Evolutionary conservation across 2,329 filamentous ascomycete genomes (phyloP).

Genomic region (Paecilomyces variotii): DNA sequence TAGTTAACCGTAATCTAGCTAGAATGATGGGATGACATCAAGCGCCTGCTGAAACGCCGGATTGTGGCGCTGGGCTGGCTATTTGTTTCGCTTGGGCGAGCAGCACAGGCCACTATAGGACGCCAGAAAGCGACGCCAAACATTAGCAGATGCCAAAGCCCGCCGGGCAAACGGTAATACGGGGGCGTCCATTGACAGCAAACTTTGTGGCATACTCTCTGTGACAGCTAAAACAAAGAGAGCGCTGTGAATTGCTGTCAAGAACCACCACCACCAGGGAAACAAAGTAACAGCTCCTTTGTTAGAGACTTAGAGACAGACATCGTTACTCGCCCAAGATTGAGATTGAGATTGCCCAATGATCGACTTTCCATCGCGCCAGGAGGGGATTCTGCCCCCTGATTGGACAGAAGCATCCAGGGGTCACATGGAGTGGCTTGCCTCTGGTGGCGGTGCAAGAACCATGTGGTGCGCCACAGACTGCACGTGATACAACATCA

Average conservation of each 20-base stretch:
- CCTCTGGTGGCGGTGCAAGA: background rate
- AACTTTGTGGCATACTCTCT: background rate
- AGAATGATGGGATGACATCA: slow-evolving; percentile 26
- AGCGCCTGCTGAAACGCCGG: slow-evolving; percentile 26
- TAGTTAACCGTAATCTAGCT: too few species aligned
- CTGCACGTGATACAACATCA: background rate
- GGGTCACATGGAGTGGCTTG: background rate
- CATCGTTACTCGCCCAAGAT: too few species aligned
- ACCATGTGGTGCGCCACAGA: background rate
- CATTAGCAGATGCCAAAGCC: background rate
- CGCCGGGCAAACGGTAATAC: background rate
- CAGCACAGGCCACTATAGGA: background rate
- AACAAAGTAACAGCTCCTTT: too few species aligned
- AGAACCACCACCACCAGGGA: background rate
- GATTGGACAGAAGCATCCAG: background rate
- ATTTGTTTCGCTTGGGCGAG: background rate
- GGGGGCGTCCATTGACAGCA: background rate
- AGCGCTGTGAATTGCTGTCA: background rate
- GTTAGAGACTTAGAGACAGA: too few species aligned
- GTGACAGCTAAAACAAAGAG: background rate
- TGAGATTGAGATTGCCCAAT: too few species aligned
- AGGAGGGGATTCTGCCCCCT: background rate
- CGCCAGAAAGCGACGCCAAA: background rate
- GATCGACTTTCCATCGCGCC: too few species aligned
- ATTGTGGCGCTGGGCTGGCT: background rate